Base-by-base conservation (phyloP, 441 rosid genomes). In the Pelargonium fulgidum region DNA sequence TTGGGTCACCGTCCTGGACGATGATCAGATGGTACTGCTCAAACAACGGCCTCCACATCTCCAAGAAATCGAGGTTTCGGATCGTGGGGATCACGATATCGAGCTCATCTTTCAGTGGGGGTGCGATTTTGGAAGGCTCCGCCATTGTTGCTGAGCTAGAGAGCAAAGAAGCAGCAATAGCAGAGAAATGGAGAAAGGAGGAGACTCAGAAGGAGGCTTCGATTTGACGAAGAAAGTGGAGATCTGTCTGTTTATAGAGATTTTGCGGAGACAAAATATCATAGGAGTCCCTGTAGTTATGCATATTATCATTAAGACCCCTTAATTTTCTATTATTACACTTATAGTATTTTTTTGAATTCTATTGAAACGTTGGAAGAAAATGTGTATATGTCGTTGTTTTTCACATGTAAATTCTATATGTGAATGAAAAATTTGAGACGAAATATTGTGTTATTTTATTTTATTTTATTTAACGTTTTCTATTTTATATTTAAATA, bases 1-100 rank as follows among this genome's bases (percentile, higher is more conserved):
- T 58, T 0, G 98, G 98, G 64, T 92, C 97, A 61, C 98, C 98
- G 72, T 93, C 98, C 69, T 93, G 98, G 66, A 93, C 93, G 74
- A 93, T 93, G 82, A 93, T 93, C 67, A 93, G 83, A 81, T 93
- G 98, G 79, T 93, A 93, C 1, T 89, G 96, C 86, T 93, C 80
- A 44, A 93, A 87, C 75, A 90, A 93, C 0, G 98, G 98, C 83
- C 98, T 85, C 98, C 98, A 93, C 96, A 85, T 86, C 84, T 90
- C 98, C 62, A 93, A 87, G 80, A 92, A 92, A 71, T 92, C 98
- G 17, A 92, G 84, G 81, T 92, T 90, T 14, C 56, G 56, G 70
- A 89, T 92, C 0, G 97, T 91, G 9, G 96, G 97, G 12, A 91
- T 91, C 97, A 24, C 29, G 29, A 24, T 24, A 24, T 24, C 29